Base-by-base conservation (phyloP, 805 yeast species). In the Dipodascus albidus region DNA sequence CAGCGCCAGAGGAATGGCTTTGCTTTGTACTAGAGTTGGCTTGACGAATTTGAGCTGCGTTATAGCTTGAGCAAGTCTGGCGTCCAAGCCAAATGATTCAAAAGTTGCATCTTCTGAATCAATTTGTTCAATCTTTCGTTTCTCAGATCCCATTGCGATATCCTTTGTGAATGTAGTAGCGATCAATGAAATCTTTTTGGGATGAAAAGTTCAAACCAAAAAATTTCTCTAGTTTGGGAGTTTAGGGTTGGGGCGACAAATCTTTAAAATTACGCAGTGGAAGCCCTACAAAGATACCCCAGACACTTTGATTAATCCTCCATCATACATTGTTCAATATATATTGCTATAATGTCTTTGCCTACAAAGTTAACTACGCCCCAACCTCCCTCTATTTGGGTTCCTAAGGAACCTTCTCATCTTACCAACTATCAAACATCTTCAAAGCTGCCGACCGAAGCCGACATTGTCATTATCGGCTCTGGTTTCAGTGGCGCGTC, bases 1-100 rank as follows among this genome's bases (percentile, higher is more conserved):
- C 52, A 93, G 70, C 0, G 99, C 96, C 50, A 93, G 71, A 47
- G 95, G 96, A 55, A 93, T 87, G n/a, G 96, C 85, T 64, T 82
- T 83, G 6, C 95, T 78, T 70, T 93, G 99, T 53, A 93, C 85
- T 54, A 88, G 75, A 0, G 98, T 93, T 8, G 99, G 98, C 64
- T 84, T 81, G 52, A 76, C 79, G 72, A 82, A 89, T 2, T 95
- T 96, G 47, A 84, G 70, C 61, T 81, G 81, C 58, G 83, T 83
- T 52, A 91, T 76, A 4, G 97, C 96, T 66, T 91, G 96, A 42
- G 80, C 65, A 48, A 93, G 73, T 57, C 98, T 75, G 24, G 95
- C 77, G 67, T 93, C 99, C 6, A 50, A 17, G 4, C 31, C 49
- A 47, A 47, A 47, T 3, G 49, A 47, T 22, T 47, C 49, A 47